phyloP scores from a whole-genome alignment of 2,329 filamentous ascomycete genomes.

The Fragosphaeria purpurea region DNA sequence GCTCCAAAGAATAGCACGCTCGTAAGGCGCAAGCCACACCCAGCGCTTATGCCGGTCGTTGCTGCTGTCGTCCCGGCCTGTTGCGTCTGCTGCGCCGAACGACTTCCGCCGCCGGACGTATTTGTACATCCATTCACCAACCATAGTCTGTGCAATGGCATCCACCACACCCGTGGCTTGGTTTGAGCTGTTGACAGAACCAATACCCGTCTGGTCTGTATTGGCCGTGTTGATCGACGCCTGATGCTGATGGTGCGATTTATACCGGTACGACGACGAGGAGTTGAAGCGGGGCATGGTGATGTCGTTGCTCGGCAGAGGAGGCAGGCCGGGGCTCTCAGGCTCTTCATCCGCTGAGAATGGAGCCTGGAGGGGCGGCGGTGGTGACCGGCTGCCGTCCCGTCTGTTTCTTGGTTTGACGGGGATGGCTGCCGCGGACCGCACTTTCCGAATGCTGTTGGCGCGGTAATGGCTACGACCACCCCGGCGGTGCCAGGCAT shows the following conservation, averaged over 20 bases:
- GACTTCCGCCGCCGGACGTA: slow-evolving; percentile 82
- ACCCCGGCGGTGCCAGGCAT: slow-evolving; percentile 45
- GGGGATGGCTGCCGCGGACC: slow-evolving; percentile 68
- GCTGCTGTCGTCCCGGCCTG: slow-evolving; percentile 58
- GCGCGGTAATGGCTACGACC: slow-evolving; percentile 40
- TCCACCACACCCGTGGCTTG: slow-evolving; percentile 79
- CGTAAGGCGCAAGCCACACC: slow-evolving; percentile 98
- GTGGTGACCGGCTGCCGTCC: slow-evolving; percentile 47
- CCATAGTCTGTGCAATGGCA: slow-evolving; percentile 96
- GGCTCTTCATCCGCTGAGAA: slow-evolving; percentile 57
- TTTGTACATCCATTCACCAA: slow-evolving; percentile 95
- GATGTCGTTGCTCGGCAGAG: slow-evolving; percentile 63
- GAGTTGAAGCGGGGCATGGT: slow-evolving; percentile 42
- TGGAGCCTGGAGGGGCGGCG: slow-evolving; percentile 27
- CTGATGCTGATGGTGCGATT: slow-evolving; percentile 42
- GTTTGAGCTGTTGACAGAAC: slow-evolving; percentile 45
- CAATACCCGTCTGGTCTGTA: slow-evolving; percentile 33
- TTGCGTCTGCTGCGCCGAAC: slow-evolving; percentile 67
- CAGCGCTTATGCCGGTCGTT: slow-evolving; percentile 85
- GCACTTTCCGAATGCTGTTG: slow-evolving; percentile 68
- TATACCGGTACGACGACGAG: slow-evolving; percentile 30
- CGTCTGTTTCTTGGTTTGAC: slow-evolving; percentile 34
- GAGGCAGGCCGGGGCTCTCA: slow-evolving; percentile 62
- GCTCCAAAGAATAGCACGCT: slow-evolving; percentile 94
- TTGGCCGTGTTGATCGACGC: slow-evolving; percentile 50